Evolutionary conservation across 1,284 basidiomycete species (phyloP), one percentile per base, ranked within the genome.

Genomic region (Thecaphora thlaspeos): DNA sequence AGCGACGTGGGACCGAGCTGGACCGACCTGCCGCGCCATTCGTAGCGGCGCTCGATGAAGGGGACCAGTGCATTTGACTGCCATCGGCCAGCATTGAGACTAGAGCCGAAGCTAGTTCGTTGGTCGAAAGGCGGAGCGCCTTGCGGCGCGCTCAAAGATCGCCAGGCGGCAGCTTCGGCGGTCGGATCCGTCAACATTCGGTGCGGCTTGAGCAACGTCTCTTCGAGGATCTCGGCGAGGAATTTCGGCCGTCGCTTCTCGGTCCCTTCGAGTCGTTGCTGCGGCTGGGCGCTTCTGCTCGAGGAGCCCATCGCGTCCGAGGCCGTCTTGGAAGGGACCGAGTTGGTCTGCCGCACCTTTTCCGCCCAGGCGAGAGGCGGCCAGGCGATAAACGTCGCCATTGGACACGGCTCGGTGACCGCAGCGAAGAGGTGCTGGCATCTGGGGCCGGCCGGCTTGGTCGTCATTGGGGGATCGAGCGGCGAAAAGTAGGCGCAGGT

Each of bases 381-480:
- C 55, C 61, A 63, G 4, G 52, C 43, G 22, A 59, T 37, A 18
- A 63, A 59, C n/a, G 55, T 12, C 8, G 43, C 37, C 28, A 52
- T 56, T 15, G 61, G 47, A 30, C 61, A 63, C n/a, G 61, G 61
- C 40, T 63, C 61, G 43, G 52, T 38, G 12, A 53, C 52, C 24
- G 52, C 50, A 12, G 56, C 61, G 21, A 63, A 53, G 7, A 63
- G 40, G 37, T 52, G 59, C 15, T 63, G 61, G 23, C 61, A 63
- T 12, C 46, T 46, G n/a, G 61, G 61, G 12, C 52, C 56, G 17
- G 30, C 39, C n/a, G 41, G 41, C 1, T 47, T 45, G 22, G 56
- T 42, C 0, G 48, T 43, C 15, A 63, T 46, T 11, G 48, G 46
- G 23, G 54, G 43, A 14, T 56, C 44, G 46, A 55, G 30, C 3